These are phyloP conservation scores for barrel medic (Medicago truncatula) DNA, from an alignment of 306 rosid species.

Conservation along the genomic window MtrunA17r5.0-ANR NC_053049.1:36554001-36554500, in stretches of 20 bases:
- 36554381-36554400: not conserved
- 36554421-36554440: not conserved
- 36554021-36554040: slow-evolving; percentile 62
- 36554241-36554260: not conserved
- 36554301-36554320: not conserved
- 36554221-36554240: slow-evolving; percentile 7
- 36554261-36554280: slow-evolving; percentile 27
- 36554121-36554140: not conserved
- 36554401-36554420: not conserved
- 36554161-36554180: slow-evolving; percentile 2
- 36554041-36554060: slow-evolving; percentile 62
- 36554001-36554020: slow-evolving; percentile 64
- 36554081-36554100: slow-evolving; percentile 15
- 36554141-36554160: not conserved
- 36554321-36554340: slow-evolving; percentile 9
- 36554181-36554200: not conserved
- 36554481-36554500: not conserved
- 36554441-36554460: slow-evolving; percentile 1
- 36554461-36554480: not conserved
- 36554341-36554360: not conserved
- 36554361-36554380: not conserved
- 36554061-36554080: slow-evolving; percentile 27
- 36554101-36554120: slow-evolving; percentile 14
- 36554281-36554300: not conserved
- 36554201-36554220: slow-evolving; percentile 19